Evolutionary conservation across 2,329 filamentous ascomycete species (phyloP).

Genomic region (Karstenula rhodostoma): DNA sequence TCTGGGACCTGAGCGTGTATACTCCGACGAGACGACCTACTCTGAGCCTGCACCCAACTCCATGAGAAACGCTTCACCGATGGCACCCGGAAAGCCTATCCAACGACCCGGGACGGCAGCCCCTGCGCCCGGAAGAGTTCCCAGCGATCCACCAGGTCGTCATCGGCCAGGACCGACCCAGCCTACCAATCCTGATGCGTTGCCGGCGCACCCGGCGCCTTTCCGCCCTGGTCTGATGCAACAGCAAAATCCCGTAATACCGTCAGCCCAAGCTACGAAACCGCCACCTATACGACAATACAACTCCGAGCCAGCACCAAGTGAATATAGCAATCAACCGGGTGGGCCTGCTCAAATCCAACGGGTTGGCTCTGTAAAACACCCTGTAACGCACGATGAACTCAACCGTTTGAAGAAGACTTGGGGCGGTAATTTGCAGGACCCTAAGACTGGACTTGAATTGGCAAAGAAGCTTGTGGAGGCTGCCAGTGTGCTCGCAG

Average conservation of each 20-base stretch:
- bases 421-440: conserved; percentile 75
- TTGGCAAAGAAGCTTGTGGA: conserved; percentile 87
- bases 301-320: conserved; percentile 51
- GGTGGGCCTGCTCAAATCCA: conserved; percentile 23
- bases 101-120: conserved; percentile 43
- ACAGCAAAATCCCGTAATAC: conserved; percentile 38
- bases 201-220: conserved; percentile 64
- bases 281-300: conserved; percentile 64
- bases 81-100: conserved; percentile 36
- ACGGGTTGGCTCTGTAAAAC: conserved; percentile 34
- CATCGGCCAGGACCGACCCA: conserved; percentile 52
- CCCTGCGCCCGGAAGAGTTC: conserved; percentile 37
- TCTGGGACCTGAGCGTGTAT: conserved; percentile 42
- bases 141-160: conserved; percentile 39
- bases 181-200: conserved; percentile 61
- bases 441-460: conserved; percentile 74
- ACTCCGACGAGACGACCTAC: conserved; percentile 45
- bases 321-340: conserved; percentile 39
- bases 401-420: conserved; percentile 76
- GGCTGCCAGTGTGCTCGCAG: conserved; percentile 80
- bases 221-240: conserved; percentile 61
- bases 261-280: conserved; percentile 44
- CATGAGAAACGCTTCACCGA: conserved; percentile 40
- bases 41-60: conserved; percentile 47
- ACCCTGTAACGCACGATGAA: conserved; percentile 78